Conservation (phyloP, 2,329 filamentous ascomycete species). For the Pyrenochaeta sp. region DNA sequence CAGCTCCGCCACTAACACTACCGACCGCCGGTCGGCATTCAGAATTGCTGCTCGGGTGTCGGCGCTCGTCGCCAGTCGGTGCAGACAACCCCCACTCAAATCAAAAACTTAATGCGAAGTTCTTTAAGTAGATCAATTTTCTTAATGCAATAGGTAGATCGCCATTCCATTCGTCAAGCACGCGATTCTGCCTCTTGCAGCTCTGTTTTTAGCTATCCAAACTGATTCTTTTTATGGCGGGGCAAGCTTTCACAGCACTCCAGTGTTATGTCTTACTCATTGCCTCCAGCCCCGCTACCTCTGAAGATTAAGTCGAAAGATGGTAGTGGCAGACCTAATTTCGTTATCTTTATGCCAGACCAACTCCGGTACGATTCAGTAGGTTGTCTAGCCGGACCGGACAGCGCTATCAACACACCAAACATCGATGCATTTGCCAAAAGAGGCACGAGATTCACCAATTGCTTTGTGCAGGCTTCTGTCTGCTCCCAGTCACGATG, state of each 20-base stretch:
- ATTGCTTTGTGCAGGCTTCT: slow-evolving; percentile 57
- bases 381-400: slow-evolving; percentile 34
- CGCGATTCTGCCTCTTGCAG: neutral
- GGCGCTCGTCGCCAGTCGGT: neutral
- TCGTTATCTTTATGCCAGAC: slow-evolving; percentile 58
- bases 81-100: too few species aligned
- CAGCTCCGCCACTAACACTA: neutral
- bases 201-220: neutral
- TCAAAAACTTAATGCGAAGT: too few species aligned
- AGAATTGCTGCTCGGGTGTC: too few species aligned
- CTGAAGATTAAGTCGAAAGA: neutral
- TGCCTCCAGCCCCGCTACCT: neutral
- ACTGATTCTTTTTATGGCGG: neutral
- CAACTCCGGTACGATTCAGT: slow-evolving; percentile 58
- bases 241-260: neutral
- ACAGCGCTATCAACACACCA: slow-evolving; percentile 45
- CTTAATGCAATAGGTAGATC: too few species aligned
- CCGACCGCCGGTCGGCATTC: neutral
- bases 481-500: slow-evolving; percentile 59
- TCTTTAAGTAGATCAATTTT: too few species aligned
- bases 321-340: slow-evolving; percentile 32
- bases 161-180: neutral
- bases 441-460: slow-evolving; percentile 54
- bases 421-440: slow-evolving; percentile 55
- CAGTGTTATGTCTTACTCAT: neutral